Conservation (phyloP, 2,329 filamentous ascomycete genomes). For the Epichloe brachyelytri region DNA sequence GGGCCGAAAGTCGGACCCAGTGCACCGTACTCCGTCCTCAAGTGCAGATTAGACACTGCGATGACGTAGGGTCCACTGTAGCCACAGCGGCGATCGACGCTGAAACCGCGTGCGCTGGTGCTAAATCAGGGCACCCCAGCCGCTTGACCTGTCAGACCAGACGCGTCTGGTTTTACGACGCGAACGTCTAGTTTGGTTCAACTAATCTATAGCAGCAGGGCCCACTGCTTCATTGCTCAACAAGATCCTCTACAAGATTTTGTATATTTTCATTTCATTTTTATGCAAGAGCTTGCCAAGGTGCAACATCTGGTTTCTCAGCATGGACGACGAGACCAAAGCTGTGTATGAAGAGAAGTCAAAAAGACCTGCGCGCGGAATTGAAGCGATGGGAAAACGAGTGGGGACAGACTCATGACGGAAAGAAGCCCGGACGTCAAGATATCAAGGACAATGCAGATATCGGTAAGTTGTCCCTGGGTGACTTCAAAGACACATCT, state of each 20-base stretch:
- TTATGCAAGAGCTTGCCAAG: not conserved
- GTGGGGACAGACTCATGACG: conserved; percentile 49
- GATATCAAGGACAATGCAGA: conserved; percentile 62
- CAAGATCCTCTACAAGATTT: not conserved
- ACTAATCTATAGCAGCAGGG: not conserved
- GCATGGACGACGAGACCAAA: conserved; percentile 35
- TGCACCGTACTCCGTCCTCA: no score
- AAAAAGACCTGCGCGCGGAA: conserved; percentile 47
- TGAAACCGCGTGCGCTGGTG: not conserved
- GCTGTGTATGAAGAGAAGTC: conserved; percentile 35
- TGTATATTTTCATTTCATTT: not conserved
- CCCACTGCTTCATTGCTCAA: not conserved
- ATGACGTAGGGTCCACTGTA: not conserved
- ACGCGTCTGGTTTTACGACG: not conserved
- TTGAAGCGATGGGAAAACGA: conserved; percentile 63
- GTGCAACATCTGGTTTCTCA: not conserved
- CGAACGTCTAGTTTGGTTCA: not conserved
- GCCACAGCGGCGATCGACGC: not conserved
- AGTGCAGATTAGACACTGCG: not conserved
- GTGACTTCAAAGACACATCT: no score
- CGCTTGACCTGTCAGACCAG: not conserved
- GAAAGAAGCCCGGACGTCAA: conserved; percentile 56
- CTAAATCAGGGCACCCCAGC: not conserved
- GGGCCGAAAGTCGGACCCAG: not conserved
- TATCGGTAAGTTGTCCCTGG: conserved; percentile 43